Base-by-base conservation (phyloP, 1,284 basidiomycete genomes). In the Cutaneotrichosporon mucoides region DNA sequence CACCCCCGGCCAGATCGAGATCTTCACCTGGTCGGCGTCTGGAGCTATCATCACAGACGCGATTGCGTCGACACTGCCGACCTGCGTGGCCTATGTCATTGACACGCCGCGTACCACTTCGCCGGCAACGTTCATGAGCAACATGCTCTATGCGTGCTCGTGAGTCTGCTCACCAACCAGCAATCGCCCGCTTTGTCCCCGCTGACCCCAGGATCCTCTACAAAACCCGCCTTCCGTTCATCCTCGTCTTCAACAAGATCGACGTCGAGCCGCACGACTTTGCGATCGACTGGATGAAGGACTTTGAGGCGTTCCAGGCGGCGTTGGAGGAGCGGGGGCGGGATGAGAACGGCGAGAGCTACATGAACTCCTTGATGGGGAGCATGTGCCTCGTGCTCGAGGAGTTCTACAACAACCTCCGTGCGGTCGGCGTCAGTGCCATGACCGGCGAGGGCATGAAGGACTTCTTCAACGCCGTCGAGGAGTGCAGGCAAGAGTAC, bases 121-220 rank as follows among this genome's bases (percentile, higher is more conserved):
- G 0, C 96, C 96, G 0, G 92, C 95, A 5, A 99, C 96, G 0
- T 99, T 99, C 78, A 99, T 99, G 96, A 92, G 89, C 55, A 99
- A 99, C 79, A 99, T 99, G 96, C 83, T 99, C 53, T 99, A 99
- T 72, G 96, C 96, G 1, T 99, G 96, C 83, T 92, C 90, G 89
- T 88, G 62, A 66, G 85, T n/a, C n/a, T n/a, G n/a, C n/a, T 78
- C 47, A 10, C 49, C n/a, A 4, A 13, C 5, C 6, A 10, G 4
- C 16, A 9, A 6, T 13, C n/a, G 10, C 33, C 11, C 49, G 3
- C 11, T 6, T 38, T 6, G 37, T 6, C 37, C 11, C 37, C 6
- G 43, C 48, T 35, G 34, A 38, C 46, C 11, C 33, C 65, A 95
- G 92, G 66, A 99, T 99, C 66, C 81, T 99, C 33, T 99, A 99